Base-by-base conservation (phyloP, 106 monocot species). In the Acorus gramineus region DNA sequence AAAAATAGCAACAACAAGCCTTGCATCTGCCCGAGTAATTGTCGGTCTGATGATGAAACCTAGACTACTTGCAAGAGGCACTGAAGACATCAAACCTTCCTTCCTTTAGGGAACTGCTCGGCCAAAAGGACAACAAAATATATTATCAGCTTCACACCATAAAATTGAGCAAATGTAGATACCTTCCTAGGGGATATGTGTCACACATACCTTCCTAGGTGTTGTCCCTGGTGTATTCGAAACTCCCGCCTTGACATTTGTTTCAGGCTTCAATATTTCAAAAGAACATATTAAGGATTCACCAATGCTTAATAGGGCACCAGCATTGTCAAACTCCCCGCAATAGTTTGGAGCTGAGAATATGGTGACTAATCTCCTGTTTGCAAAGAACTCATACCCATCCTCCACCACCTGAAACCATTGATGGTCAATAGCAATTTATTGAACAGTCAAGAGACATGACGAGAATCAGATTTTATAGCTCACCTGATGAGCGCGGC, bases 271-370 rank as follows among this genome's bases (percentile, higher is more conserved):
- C 52, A 88, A 57, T 61, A 88, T 81, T 60, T 88, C 74, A 73
- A 88, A 84, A 28, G 88, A 88, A 60, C 88, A 88, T 11, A 84
- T 8, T 43, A 88, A 63, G 12, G 66, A 53, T 52, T 81, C 81
- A 68, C 84, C 84, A 53, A 88, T 79, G 64, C 78, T 81, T 47
- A 88, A 67, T 11, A 88, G 74, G 13, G 88, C 83, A 65, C 88
- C 88, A 1, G 63, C 88, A 68, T 88, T 84, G 12, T 88, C 83
- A 55, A 88, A 88, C 47, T 88, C 84, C 5, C 84, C 87, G 62
- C 87, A 88, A 42, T 87, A 87, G 52, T 87, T 87, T 49, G 87
- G 87, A 65, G 87, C 87, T 13, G 87, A 87, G 59, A 88, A 88
- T 47, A 88, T 84, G 6, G 87, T 88, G 47, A 88, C 87, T 64